Conservation (phyloP, 257 asterid species). For the Linderniella brevidens region DNA sequence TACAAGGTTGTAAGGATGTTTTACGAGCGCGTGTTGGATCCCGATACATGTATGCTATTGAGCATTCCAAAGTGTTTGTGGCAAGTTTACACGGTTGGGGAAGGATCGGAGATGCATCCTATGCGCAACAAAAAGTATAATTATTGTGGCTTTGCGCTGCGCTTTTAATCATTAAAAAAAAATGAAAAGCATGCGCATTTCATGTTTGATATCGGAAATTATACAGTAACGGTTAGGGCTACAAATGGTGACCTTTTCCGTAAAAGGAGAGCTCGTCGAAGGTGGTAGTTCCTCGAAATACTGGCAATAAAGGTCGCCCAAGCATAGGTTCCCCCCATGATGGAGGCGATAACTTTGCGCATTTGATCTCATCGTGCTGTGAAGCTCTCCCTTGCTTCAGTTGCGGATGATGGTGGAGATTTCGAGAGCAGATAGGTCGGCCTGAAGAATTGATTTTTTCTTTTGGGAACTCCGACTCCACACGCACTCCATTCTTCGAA, state of each 20-base stretch:
- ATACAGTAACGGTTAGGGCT: not conserved
- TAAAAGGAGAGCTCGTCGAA: slow-evolving; percentile 47
- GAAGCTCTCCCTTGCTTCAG: slow-evolving; percentile 58
- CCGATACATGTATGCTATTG: too few relatives aligned
- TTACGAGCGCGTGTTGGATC: too few relatives aligned
- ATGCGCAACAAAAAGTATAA: too few relatives aligned
- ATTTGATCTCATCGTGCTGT: slow-evolving; percentile 48
- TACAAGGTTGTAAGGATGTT: too few relatives aligned
- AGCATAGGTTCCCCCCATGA: too few relatives aligned
- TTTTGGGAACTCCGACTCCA: slow-evolving; percentile 79
- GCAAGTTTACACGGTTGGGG: too few relatives aligned
- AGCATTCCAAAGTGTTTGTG: too few relatives aligned
- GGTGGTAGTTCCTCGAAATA: slow-evolving; percentile 51
- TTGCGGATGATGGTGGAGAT: too few relatives aligned
- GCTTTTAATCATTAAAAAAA: not conserved
- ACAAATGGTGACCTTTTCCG: slow-evolving; percentile 31
- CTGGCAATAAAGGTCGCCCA: slow-evolving; percentile 44
- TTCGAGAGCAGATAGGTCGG: slow-evolving; percentile 95
- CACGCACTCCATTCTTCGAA: slow-evolving; percentile 91
- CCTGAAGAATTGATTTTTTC: slow-evolving; percentile 55
- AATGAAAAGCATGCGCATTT: too few relatives aligned
- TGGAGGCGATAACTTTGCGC: slow-evolving; percentile 33
- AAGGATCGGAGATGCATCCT: too few relatives aligned
- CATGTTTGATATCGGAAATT: too few relatives aligned
- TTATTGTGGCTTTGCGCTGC: too few relatives aligned